These are phyloP conservation scores for Chenopodium quinoa DNA, from an alignment of 148 eudicot genomes.

Conservation along the genomic window DNA sequence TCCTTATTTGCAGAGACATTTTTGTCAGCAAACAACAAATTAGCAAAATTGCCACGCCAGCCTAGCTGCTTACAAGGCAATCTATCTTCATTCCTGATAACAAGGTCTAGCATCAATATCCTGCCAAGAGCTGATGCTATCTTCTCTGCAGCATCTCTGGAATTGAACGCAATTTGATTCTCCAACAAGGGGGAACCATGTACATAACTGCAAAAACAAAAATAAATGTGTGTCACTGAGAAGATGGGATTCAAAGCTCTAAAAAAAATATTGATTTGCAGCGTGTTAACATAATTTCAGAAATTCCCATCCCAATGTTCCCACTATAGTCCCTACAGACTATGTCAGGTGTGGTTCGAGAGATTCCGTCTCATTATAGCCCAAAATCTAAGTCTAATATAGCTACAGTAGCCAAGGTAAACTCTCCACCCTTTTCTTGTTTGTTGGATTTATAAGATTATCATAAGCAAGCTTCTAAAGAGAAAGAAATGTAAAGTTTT, in stretches of 20 bases:
- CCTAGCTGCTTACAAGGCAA: slow-evolving; percentile 88
- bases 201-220: slow-evolving; percentile 62
- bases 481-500: background rate
- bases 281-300: background rate
- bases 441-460: background rate
- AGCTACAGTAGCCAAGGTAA: background rate
- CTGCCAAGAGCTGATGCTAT: slow-evolving; percentile 86
- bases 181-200: slow-evolving; percentile 95
- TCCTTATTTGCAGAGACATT: slow-evolving; percentile 50
- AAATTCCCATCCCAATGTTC: background rate
- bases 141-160: slow-evolving; percentile 67
- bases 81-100: slow-evolving; percentile 97
- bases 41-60: slow-evolving; percentile 97
- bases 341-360: background rate
- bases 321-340: background rate
- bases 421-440: background rate
- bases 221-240: background rate
- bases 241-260: slow-evolving; percentile 21
- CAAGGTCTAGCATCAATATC: slow-evolving; percentile 87
- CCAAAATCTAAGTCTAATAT: background rate
- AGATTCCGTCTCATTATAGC: background rate
- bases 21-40: slow-evolving; percentile 75
- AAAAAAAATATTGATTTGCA: background rate
- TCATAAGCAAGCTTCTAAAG: background rate
- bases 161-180: slow-evolving; percentile 65